Conservation (phyloP, 2,329 filamentous ascomycete genomes). For the Microdochium bolleyi region DNA sequence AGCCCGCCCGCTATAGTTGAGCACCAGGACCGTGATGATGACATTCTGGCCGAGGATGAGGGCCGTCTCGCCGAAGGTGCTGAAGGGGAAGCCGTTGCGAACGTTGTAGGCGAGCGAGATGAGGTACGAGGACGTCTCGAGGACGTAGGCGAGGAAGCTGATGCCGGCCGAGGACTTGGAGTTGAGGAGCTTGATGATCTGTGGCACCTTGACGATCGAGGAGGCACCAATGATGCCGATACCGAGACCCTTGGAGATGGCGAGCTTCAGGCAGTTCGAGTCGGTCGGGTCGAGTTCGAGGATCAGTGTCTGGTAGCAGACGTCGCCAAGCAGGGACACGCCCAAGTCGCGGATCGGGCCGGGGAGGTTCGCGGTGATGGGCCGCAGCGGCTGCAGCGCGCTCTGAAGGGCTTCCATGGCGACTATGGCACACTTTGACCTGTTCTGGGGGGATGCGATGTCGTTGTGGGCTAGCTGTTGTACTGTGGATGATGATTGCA, state of each 20-base stretch:
- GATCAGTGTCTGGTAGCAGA: slow-evolving; percentile 80
- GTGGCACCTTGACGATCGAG: slow-evolving; percentile 90
- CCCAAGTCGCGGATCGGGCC: slow-evolving; percentile 66
- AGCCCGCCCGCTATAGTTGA: slow-evolving; percentile 69
- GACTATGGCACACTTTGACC: slow-evolving; percentile 1
- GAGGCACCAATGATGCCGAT: slow-evolving; percentile 89
- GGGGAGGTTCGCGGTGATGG: slow-evolving; percentile 67
- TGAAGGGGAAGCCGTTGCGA: slow-evolving; percentile 88
- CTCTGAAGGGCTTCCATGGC: slow-evolving; percentile 55
- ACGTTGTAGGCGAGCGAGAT: slow-evolving; percentile 90
- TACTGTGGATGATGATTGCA: too few relatives aligned
- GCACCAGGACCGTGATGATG: slow-evolving; percentile 75
- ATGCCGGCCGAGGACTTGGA: slow-evolving; percentile 78
- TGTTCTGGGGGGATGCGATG: neutral
- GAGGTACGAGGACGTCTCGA: slow-evolving; percentile 82
- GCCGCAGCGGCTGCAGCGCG: slow-evolving; percentile 52
- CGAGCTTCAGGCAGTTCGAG: slow-evolving; percentile 76
- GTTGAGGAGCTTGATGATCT: slow-evolving; percentile 84
- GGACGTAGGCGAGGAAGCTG: slow-evolving; percentile 82
- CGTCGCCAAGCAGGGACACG: slow-evolving; percentile 69
- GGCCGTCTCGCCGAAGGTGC: slow-evolving; percentile 91
- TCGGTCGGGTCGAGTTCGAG: slow-evolving; percentile 76
- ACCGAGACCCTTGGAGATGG: slow-evolving; percentile 84
- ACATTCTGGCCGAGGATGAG: slow-evolving; percentile 91
- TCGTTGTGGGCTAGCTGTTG: neutral